phyloP scores from a whole-genome alignment of 345 rosid genomes.

The Kandelia obovata region DNA sequence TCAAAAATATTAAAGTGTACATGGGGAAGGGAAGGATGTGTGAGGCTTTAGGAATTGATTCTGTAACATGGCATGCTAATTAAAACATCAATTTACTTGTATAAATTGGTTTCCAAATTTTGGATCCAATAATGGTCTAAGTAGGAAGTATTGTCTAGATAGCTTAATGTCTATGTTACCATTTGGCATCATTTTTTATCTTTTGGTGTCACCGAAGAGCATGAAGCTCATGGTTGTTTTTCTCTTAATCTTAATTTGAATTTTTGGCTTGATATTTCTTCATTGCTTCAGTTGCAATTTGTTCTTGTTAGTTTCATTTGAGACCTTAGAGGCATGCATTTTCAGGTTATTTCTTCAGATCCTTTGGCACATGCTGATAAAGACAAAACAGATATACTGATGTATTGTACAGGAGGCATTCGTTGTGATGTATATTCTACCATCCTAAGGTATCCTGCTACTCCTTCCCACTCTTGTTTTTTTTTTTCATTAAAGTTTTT shows the following conservation, averaged over 20 bases:
- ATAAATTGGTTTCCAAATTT: no score
- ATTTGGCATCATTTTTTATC: no score
- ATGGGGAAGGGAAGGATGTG: neutral
- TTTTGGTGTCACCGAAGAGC: no score
- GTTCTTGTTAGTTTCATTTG: neutral
- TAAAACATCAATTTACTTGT: no score
- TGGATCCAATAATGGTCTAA: no score
- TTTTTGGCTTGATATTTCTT: neutral
- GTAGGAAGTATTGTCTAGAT: no score
- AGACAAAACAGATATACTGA: conserved; percentile 65
- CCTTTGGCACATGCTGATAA: conserved; percentile 68
- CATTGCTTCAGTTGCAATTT: neutral
- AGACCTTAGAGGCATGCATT: no score
- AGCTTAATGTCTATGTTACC: no score
- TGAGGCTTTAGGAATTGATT: no score
- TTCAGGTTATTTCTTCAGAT: conserved; percentile 59
- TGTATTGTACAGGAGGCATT: conserved; percentile 97
- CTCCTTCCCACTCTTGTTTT: conserved; percentile 11
- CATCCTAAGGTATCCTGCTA: conserved; percentile 58
- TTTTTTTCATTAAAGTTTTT: neutral
- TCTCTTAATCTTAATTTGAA: neutral
- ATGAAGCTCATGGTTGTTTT: neutral
- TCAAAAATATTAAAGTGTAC: neutral
- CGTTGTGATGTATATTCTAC: conserved; percentile 96
- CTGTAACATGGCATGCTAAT: no score